These are phyloP conservation scores for Cynara cardunculus DNA, from an alignment of 129 eudicot genomes.

Conservation along the genomic window DNA sequence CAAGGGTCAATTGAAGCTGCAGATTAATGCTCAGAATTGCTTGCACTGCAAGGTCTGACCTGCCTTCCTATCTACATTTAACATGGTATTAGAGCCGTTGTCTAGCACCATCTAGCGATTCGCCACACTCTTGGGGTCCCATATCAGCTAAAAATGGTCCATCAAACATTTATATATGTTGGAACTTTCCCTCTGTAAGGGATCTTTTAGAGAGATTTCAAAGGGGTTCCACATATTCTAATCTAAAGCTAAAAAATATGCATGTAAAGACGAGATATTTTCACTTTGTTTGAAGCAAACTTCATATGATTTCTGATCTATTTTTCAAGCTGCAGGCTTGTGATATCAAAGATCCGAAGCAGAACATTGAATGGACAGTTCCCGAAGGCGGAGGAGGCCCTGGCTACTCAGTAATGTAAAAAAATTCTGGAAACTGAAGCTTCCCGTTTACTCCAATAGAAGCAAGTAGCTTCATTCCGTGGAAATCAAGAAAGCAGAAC, in stretches of 20 bases:
- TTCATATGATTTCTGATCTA: conserved; percentile 8
- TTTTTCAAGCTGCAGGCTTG: conserved; percentile 59
- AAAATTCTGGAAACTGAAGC: background rate
- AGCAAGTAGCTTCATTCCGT: conserved; percentile 3
- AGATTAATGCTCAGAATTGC: conserved; percentile 95
- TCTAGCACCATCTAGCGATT: too few species aligned
- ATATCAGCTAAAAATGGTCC: too few species aligned
- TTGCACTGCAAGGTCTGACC: conserved; percentile 88
- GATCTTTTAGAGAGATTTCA: background rate
- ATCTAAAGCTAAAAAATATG: background rate
- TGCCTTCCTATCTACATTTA: background rate
- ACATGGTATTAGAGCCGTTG: background rate
- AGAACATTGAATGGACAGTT: conserved; percentile 94
- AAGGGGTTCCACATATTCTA: background rate
- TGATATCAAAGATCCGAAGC: conserved; percentile 95
- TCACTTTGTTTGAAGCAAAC: background rate
- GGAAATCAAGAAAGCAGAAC: conserved; percentile 9
- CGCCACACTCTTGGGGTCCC: too few species aligned
- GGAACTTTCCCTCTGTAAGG: background rate
- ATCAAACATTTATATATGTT: too few species aligned
- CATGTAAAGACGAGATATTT: background rate
- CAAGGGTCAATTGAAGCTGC: conserved; percentile 72
- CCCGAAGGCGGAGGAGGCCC: conserved; percentile 99
- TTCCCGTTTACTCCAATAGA: background rate
- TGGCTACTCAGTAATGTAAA: conserved; percentile 81